Evolutionary conservation across 495 filamentous ascomycete species (phyloP), one percentile per base, ranked within the genome.

Genomic region (Aspergillus olivimuriae): DNA sequence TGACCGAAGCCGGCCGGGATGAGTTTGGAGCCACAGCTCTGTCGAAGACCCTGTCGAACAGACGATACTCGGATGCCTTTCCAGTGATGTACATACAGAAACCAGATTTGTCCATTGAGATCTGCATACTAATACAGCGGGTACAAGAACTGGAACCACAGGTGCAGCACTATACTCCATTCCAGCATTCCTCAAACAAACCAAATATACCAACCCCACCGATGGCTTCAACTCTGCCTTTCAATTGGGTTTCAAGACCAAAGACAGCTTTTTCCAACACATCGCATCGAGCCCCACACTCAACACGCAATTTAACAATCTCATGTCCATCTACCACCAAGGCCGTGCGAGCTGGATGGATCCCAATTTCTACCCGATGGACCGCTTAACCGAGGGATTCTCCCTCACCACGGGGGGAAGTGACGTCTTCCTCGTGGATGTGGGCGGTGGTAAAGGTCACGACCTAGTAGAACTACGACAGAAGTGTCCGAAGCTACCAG

Each of bases 401-500:
- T n/a, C n/a, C n/a, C n/a, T n/a, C n/a, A n/a, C n/a, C n/a, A n/a
- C n/a, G n/a, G n/a, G n/a, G n/a, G n/a, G n/a, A n/a, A n/a, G n/a
- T n/a, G 51, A 52, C 2, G 53, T 59, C 4, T 46, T 72, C 5
- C 50, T 75, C 1, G 74, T 82, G 11, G 80, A 84, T 53, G 58
- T 81, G 1, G 78, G 69, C 32, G 78, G 77, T 2, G 61, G 60
- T 19, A 36, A 64, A 1, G 77, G 77, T 1, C 70, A 79, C 21
- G 73, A 82, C 43, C 50, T 80, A 0, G 39, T 55, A 1, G 58
- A 63, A n/a, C 73, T 82, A 47, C 49, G 28, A 1, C 46, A 50
- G 31, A 61, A 58, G 31, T 61, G 55, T 50, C 55, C 66, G 6
- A 16, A 60, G 17, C 32, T 56, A 1, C 51, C 55, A 0, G 72